Percentiles rank a stretch among this genome's conserved stretches.
These are phyloP conservation scores for Puccinia coronata DNA, from an alignment of 1,284 basidiomycete species.

Conservation along the genomic window DNA sequence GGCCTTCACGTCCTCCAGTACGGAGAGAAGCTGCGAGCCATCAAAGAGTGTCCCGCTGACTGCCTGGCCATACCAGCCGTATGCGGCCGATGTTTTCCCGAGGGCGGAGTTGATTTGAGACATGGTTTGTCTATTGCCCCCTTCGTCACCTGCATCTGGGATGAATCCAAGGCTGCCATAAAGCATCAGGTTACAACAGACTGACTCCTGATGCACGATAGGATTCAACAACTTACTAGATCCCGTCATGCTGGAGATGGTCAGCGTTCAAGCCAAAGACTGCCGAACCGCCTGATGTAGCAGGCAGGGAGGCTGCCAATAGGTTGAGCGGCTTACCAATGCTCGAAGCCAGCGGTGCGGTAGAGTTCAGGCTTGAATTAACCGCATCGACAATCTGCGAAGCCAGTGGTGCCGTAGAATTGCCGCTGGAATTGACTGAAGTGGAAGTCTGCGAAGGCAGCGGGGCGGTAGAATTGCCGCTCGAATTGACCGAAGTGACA, in stretches of 20 bases:
- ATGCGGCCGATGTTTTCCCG: conserved; percentile 51
- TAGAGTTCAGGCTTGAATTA: neutral
- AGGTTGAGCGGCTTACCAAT: neutral
- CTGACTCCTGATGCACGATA: too few species aligned
- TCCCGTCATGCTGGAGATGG: neutral
- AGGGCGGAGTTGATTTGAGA: conserved; percentile 55
- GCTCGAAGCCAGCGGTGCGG: too few species aligned
- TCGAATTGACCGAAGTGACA: neutral
- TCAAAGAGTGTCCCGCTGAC: conserved; percentile 57
- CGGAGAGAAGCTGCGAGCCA: conserved; percentile 56
- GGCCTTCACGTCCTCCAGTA: conserved; percentile 57
- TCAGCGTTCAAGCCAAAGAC: neutral
- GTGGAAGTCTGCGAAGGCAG: too few species aligned
- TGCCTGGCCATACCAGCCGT: conserved; percentile 59
- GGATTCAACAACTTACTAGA: conserved; percentile 9
- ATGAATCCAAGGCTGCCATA: conserved; percentile 41
- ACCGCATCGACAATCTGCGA: neutral
- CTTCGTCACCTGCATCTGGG: conserved; percentile 49
- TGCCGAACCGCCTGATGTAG: neutral
- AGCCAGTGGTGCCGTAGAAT: neutral
- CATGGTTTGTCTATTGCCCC: conserved; percentile 55
- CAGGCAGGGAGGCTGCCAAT: neutral
- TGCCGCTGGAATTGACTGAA: neutral
- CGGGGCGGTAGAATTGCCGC: neutral
- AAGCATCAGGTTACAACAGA: too few species aligned